Evolutionary conservation across 805 yeast species (phyloP), one percentile per base, ranked within the genome.

Genomic region (Saccharomycopsis sp.): DNA sequence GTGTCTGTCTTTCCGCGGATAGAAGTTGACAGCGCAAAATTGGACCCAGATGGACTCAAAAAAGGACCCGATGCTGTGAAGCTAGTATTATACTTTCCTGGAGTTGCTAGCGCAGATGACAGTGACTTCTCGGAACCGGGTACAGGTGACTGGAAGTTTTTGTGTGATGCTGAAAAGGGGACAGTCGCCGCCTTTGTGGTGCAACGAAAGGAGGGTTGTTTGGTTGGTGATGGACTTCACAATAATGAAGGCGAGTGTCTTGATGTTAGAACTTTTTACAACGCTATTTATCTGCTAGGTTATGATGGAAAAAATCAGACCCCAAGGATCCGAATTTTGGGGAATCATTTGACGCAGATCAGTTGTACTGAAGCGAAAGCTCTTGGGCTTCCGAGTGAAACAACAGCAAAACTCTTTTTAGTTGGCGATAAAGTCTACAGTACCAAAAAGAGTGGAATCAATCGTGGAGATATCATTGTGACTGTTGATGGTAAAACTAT

Each of bases 401-500:
- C 37, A 5, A 29, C 12, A 12, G 37, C 37, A 29, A 5, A 12
- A 7, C 12, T 29, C 12, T 5, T 29, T 12, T 7, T 12, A 7
- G 37, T 29, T 29, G 5, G 12, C 12, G 53, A 51, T 24, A 14
- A 15, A 12, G 64, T 67, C 15, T 80, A 73, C 55, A 59, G 63
- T 1, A 64, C 64, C 23, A 63, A 24, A 21, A 24, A 65, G 23
- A 50, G 55, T 2, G 70, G 65, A 52, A 65, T 75, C 34, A 66
- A 70, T 57, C 78, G 82, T 1, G 96, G 96, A 61, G 97, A 91
- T 71, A 82, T 91, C 34, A 75, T 91, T 15, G 73, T 91, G 40
- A 76, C 91, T 1, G 84, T 87, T 5, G 80, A 90, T 65, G 91
- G 76, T 40, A 73, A 77, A 63, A 5, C 37, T 12, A 29, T 29